These are phyloP conservation scores for Prototheca wickerhamii DNA, from an alignment of 163 green algal species.

Conservation along the genomic window DNA sequence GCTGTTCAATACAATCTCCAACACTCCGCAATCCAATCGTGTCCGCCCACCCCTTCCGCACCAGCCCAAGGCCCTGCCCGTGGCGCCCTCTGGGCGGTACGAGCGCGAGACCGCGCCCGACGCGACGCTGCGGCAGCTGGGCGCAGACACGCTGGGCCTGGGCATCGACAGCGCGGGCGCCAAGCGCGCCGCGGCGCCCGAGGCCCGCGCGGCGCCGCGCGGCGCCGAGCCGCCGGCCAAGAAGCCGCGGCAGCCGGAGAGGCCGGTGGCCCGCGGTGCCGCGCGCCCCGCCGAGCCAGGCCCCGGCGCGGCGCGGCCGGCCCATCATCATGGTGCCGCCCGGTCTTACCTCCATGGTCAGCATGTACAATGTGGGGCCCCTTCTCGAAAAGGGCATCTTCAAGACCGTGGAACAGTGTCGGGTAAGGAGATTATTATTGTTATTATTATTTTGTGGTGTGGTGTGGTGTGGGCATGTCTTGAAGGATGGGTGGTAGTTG, in stretches of 20 bases:
- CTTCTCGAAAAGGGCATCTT: constrained; percentile 75
- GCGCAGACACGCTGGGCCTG: constrained; percentile 23
- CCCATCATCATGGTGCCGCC: constrained; percentile 86
- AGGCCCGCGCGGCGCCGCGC: constrained; percentile 7
- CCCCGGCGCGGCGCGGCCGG: constrained; percentile 5
- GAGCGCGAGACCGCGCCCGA: constrained; percentile 46
- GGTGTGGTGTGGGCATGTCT: no score
- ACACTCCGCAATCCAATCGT: not conserved
- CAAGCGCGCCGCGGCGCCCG: not conserved
- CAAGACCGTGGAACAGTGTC: constrained; percentile 28
- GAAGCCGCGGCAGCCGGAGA: not conserved
- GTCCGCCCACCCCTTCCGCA: not conserved
- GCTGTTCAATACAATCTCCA: no score
- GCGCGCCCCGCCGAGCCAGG: no score
- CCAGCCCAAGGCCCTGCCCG: constrained; percentile 12
- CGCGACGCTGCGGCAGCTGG: constrained; percentile 43
- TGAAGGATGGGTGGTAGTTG: no score
- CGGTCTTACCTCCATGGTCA: constrained; percentile 67
- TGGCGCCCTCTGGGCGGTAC: constrained; percentile 48
- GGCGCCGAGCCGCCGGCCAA: not conserved
- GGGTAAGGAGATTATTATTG: constrained; percentile 15
- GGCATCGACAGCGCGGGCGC: constrained; percentile 27
- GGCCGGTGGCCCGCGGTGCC: not conserved
- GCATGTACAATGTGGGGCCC: constrained; percentile 75
- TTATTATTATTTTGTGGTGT: not conserved